Evolutionary conservation across 2,329 filamentous ascomycete genomes (phyloP).

Genomic region (Fusarium setosum): DNA sequence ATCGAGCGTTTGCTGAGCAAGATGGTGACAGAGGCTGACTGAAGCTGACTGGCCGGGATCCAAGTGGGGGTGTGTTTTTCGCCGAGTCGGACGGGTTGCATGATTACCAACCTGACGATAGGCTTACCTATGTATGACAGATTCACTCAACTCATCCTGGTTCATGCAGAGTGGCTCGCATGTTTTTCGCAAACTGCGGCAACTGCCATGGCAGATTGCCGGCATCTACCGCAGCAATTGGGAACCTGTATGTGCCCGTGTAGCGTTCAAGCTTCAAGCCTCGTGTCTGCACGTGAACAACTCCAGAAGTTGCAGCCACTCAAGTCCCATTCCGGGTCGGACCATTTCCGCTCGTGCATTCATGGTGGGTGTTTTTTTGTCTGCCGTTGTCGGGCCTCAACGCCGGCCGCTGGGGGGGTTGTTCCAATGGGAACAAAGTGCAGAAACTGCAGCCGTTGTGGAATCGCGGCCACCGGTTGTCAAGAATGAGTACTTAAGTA

Average conservation of each 20-base stretch:
- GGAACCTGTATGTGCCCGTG: not conserved
- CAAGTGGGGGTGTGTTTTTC: constrained; percentile 10
- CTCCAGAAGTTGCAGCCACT: not conserved
- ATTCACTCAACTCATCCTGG: not conserved
- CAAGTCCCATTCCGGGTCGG: constrained; percentile 9
- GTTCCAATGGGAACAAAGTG: not conserved
- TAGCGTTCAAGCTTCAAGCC: not conserved
- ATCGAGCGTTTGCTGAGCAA: constrained; percentile 27
- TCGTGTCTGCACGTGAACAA: not conserved
- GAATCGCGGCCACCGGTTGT: not conserved
- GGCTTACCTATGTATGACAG: constrained; percentile 10
- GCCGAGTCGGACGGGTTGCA: constrained; percentile 8
- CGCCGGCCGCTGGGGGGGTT: not conserved
- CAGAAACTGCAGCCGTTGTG: not conserved
- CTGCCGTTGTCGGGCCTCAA: not conserved
- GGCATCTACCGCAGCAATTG: too few species aligned
- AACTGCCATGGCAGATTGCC: not conserved
- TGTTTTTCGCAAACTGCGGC: not conserved
- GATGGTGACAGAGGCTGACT: constrained; percentile 26
- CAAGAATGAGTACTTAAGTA: constrained; percentile 18
- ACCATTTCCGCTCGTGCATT: constrained; percentile 8
- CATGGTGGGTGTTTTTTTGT: not conserved
- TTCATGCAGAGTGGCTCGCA: not conserved
- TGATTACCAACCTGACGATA: constrained; percentile 25
- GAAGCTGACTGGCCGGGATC: constrained; percentile 4